Evolutionary conservation across 2,329 filamentous ascomycete genomes (phyloP).

Genomic region (Podosphaera leucotricha): DNA sequence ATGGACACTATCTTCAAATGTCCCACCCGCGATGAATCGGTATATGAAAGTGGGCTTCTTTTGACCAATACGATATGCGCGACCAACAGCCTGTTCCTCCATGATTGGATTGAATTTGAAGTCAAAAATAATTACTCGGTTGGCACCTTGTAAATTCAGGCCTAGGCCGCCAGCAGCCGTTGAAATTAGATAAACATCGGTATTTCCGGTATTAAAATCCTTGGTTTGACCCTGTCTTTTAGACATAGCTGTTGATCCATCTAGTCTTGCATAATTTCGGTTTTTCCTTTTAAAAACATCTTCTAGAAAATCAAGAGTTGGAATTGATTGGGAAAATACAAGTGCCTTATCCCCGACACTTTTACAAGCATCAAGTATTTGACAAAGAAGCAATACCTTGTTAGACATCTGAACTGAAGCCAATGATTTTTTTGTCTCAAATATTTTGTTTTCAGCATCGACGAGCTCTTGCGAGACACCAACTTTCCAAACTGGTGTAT

Average conservation of each 20-base stretch:
- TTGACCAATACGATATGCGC: slow-evolving; percentile 71
- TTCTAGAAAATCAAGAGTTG: slow-evolving; percentile 46
- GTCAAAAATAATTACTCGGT: slow-evolving; percentile 70
- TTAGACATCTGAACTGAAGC: slow-evolving; percentile 32
- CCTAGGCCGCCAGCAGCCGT: slow-evolving; percentile 64
- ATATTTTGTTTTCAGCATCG: slow-evolving; percentile 17
- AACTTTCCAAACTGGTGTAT: slow-evolving; percentile 11
- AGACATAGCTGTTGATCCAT: slow-evolving; percentile 35
- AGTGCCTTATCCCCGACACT: slow-evolving; percentile 47
- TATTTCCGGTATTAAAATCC: slow-evolving; percentile 35
- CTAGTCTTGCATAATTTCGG: slow-evolving; percentile 33
- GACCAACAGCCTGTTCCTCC: slow-evolving; percentile 70
- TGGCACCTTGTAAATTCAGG: slow-evolving; percentile 64
- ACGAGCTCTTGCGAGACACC: slow-evolving; percentile 13
- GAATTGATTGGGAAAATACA: slow-evolving; percentile 53
- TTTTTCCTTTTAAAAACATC: slow-evolving; percentile 25
- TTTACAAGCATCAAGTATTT: slow-evolving; percentile 44
- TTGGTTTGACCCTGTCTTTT: slow-evolving; percentile 40
- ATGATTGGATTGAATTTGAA: slow-evolving; percentile 57
- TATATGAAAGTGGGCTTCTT: slow-evolving; percentile 65
- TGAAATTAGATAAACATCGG: slow-evolving; percentile 54
- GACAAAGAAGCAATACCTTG: slow-evolving; percentile 42
- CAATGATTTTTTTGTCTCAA: slow-evolving; percentile 14
- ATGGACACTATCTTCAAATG: slow-evolving; percentile 53
- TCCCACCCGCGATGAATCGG: slow-evolving; percentile 53